Percentiles rank a stretch among this genome's conserved stretches.
Evolutionary conservation across 257 asterid species (phyloP).

Genomic region (Striga asiatica): DNA sequence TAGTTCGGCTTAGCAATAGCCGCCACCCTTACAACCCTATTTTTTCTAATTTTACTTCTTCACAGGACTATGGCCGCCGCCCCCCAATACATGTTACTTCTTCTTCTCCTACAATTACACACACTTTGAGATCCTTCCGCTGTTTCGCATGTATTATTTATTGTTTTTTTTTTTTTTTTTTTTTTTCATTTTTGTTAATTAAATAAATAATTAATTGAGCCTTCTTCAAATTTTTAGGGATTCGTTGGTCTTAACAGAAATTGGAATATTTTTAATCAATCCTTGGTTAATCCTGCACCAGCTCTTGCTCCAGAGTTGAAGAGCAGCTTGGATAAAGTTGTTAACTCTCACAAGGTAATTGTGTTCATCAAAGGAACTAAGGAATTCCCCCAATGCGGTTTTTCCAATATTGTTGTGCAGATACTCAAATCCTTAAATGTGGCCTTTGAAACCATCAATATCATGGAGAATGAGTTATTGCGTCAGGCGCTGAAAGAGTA

Average conservation of each 20-base stretch:
- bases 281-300: constrained; percentile 20
- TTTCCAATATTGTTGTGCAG: constrained; percentile 79
- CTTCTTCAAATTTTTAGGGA: not conserved
- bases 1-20: not conserved
- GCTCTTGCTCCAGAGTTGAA: constrained; percentile 69
- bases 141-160: constrained; percentile 25
- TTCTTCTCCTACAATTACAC: not conserved
- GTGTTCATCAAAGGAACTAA: constrained; percentile 88
- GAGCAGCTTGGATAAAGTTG: constrained; percentile 71
- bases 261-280: not conserved
- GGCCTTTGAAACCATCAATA: constrained; percentile 66
- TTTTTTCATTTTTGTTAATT: not conserved
- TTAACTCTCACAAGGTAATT: constrained; percentile 58
- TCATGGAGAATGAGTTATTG: constrained; percentile 64
- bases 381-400: constrained; percentile 92
- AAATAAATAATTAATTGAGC: not conserved
- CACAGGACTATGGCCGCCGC: not conserved
- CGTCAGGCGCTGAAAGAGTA: constrained; percentile 87
- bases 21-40: not conserved
- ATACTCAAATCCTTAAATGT: constrained; percentile 54
- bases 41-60: too few species aligned
- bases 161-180: not conserved
- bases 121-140: constrained; percentile 23
- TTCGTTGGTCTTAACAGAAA: not conserved
- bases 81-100: not conserved